Evolutionary conservation across 495 filamentous ascomycete species (phyloP), one percentile per base, ranked within the genome.

Genomic region (Penicillium canescens): DNA sequence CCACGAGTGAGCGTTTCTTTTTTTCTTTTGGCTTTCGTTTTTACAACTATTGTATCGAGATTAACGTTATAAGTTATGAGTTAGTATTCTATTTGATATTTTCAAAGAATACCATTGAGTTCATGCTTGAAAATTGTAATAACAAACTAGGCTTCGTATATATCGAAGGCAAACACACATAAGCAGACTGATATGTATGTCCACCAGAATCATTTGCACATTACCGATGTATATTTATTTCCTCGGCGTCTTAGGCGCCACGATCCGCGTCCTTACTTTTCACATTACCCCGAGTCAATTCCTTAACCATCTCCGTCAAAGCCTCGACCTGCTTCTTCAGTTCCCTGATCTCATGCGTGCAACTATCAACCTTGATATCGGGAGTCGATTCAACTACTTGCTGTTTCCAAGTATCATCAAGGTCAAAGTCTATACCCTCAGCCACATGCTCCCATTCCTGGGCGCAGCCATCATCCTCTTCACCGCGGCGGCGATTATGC

Each of bases 371-470:
- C 57, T 88, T 85, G 5, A 96, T 77, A 74, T 96, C 87, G 3
- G 90, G 87, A 60, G 84, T 89, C 16, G 81, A 85, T n/a, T 77
- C 69, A 36, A 83, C 78, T 0, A 96, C 91, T 56, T 75, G 82
- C 71, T 91, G 86, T 14, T 75, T 74, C 94, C 94, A 98, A 6
- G 84, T 86, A 47, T 92, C 89, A 62, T 94, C 86, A 10, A 78
- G 71, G 60, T 95, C 87, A 55, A 94, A 88, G 62, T 94, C 87
- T 7, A 95, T 62, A 24, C 87, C 81, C 2, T 71, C 76, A 3
- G 77, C 74, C 69, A 93, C 78, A 67, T 93, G 85, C 64, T 98
- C 94, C 94, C 94, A 98, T 66, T 98, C 92, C 68, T 98, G 88
- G 11, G 87, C 66, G 2, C 79, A 82, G 59, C 96, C 90, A 57